Conservation (phyloP, 2,329 filamentous ascomycete species). For the Aspergillus sp. region DNA sequence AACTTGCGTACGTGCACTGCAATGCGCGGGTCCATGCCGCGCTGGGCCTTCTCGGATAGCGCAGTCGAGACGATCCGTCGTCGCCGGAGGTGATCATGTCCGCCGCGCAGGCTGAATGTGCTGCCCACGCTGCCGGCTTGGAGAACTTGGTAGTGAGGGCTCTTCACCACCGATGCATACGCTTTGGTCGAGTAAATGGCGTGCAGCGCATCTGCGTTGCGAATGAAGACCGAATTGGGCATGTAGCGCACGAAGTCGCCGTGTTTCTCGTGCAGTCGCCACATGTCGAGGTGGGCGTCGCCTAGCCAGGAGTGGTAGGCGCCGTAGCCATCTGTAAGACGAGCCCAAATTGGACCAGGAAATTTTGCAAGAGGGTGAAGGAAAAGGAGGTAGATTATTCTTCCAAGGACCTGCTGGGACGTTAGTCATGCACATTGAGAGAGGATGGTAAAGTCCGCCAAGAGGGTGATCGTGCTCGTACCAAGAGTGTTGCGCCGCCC, state of each 20-base stretch:
- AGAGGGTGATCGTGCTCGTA: background rate
- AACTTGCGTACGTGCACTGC: background rate
- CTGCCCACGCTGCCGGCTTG: background rate
- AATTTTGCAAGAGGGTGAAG: background rate
- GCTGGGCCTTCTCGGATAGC: background rate
- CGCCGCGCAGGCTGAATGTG: background rate
- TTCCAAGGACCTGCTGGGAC: background rate
- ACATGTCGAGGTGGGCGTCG: conserved; percentile 30
- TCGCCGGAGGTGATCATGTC: background rate
- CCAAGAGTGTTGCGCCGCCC: background rate
- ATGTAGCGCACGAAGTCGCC: conserved; percentile 18
- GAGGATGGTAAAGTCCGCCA: background rate
- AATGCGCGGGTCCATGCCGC: background rate
- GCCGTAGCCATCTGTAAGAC: conserved; percentile 55
- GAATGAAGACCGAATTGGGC: background rate
- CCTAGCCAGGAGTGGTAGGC: conserved; percentile 27
- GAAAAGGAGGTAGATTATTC: background rate
- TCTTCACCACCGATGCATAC: background rate
- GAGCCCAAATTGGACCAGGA: conserved; percentile 41
- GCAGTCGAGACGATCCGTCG: background rate
- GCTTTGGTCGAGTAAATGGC: background rate
- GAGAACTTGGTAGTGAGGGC: background rate
- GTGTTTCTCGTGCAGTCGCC: conserved; percentile 31
- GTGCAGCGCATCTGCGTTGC: background rate
- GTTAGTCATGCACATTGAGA: background rate